These are phyloP conservation scores for Drechslera avenae DNA, from an alignment of 2,329 filamentous ascomycete genomes.

Conservation along the genomic window DNA sequence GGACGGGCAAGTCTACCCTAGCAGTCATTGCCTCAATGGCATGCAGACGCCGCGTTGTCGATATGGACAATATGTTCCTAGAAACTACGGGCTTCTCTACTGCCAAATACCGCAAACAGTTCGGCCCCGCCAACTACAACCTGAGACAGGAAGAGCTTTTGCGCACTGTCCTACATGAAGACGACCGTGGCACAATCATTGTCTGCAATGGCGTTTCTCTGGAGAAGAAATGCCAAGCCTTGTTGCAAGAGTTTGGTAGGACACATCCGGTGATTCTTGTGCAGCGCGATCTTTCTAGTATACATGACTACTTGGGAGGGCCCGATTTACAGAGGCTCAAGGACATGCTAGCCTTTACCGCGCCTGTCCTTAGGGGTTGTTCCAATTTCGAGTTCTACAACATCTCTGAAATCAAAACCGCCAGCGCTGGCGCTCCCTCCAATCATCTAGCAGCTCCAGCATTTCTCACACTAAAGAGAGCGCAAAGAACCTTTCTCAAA, in stretches of 20 bases:
- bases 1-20: conserved; percentile 75
- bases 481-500: conserved; percentile 71
- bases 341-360: conserved; percentile 63
- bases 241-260: conserved; percentile 66
- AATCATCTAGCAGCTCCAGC: conserved; percentile 54
- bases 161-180: conserved; percentile 62
- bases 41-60: conserved; percentile 70
- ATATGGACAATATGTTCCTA: conserved; percentile 71
- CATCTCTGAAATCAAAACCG: conserved; percentile 60
- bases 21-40: conserved; percentile 76
- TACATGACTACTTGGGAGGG: conserved; percentile 65
- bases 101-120: conserved; percentile 65
- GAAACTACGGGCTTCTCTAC: conserved; percentile 67
- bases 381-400: conserved; percentile 81
- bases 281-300: conserved; percentile 66
- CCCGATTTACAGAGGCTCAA: conserved; percentile 61
- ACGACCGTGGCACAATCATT: conserved; percentile 68
- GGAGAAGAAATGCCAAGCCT: conserved; percentile 64
- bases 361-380: conserved; percentile 66
- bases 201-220: conserved; percentile 73
- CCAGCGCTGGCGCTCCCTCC: conserved; percentile 19
- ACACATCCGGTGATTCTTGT: conserved; percentile 74
- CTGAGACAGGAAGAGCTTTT: conserved; percentile 67
- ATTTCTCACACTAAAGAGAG: conserved; percentile 69
- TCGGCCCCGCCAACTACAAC: conserved; percentile 67